These are phyloP conservation scores for Arthroderma uncinatum DNA, from an alignment of 2,329 filamentous ascomycete genomes.

Conservation along the genomic window DNA sequence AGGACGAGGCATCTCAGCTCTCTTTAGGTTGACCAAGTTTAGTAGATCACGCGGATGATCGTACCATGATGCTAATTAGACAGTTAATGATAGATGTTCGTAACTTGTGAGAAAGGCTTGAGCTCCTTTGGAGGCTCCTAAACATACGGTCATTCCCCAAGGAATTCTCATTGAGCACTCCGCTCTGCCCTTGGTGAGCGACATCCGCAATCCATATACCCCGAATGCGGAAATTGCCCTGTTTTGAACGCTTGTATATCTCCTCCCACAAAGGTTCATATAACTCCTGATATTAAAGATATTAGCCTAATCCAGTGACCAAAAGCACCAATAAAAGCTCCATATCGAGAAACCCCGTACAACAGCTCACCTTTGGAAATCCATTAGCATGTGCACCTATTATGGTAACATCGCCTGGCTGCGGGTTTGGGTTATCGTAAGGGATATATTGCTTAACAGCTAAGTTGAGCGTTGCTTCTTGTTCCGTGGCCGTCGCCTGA, in stretches of 20 bases:
- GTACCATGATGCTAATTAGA: conserved; percentile 59
- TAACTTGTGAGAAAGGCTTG: neutral
- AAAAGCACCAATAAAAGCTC: neutral
- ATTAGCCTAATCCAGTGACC: neutral
- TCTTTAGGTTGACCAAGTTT: conserved; percentile 75
- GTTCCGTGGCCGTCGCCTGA: conserved; percentile 56
- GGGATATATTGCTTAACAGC: conserved; percentile 84
- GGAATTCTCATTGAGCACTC: conserved; percentile 60
- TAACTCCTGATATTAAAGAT: conserved; percentile 49
- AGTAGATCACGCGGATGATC: conserved; percentile 78
- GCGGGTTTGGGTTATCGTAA: conserved; percentile 53
- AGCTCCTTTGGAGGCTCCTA: neutral
- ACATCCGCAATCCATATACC: conserved; percentile 84
- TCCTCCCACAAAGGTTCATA: conserved; percentile 92
- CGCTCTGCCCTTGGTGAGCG: conserved; percentile 72
- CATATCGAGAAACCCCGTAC: neutral
- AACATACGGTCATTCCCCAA: conserved; percentile 73
- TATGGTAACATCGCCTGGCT: conserved; percentile 69
- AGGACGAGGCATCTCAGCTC: conserved; percentile 65
- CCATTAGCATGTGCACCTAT: conserved; percentile 83
- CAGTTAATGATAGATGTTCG: conserved; percentile 14
- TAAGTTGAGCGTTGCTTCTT: conserved; percentile 63
- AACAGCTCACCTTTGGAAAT: conserved; percentile 62
- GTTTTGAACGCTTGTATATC: conserved; percentile 48
- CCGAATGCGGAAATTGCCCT: conserved; percentile 57